Evolutionary conservation across 257 asterid genomes (phyloP).

Genomic region (Eustoma russellianum): DNA sequence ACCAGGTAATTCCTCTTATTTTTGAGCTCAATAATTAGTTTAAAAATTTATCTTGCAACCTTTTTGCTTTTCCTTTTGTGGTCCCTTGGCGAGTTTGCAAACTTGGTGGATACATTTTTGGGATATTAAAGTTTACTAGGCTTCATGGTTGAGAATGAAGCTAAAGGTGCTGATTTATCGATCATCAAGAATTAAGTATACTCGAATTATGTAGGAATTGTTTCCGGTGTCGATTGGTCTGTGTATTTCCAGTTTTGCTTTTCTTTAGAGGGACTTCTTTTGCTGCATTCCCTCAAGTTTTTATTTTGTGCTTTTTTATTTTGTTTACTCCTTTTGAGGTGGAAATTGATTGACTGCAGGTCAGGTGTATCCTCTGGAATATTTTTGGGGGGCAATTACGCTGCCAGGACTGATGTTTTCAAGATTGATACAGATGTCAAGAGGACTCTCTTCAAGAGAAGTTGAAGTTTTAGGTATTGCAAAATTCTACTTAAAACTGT

Average conservation of each 20-base stretch:
- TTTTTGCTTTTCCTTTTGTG: not conserved
- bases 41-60: not conserved
- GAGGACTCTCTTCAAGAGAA: conserved; percentile 38
- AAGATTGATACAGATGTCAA: conserved; percentile 53
- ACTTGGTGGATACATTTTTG: not conserved
- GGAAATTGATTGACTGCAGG: conserved; percentile 29
- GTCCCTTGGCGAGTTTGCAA: not conserved
- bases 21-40: not conserved
- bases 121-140: not conserved
- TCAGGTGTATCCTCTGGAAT: conserved; percentile 89
- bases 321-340: not conserved
- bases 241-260: not conserved
- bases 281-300: not conserved
- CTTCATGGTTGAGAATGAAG: not conserved
- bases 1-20: conserved; percentile 44
- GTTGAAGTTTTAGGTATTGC: conserved; percentile 43
- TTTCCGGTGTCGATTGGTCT: not conserved
- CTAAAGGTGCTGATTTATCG: too few species aligned
- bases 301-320: not conserved
- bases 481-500: not conserved
- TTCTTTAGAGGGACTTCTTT: not conserved
- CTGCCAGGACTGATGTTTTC: conserved; percentile 80
- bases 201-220: not conserved
- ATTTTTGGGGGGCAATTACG: conserved; percentile 78
- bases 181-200: not conserved